Evolutionary conservation across 108 stramenopile genomes (phyloP), one percentile per base, ranked within the genome.

Genomic region (Nitzschia sp.): DNA sequence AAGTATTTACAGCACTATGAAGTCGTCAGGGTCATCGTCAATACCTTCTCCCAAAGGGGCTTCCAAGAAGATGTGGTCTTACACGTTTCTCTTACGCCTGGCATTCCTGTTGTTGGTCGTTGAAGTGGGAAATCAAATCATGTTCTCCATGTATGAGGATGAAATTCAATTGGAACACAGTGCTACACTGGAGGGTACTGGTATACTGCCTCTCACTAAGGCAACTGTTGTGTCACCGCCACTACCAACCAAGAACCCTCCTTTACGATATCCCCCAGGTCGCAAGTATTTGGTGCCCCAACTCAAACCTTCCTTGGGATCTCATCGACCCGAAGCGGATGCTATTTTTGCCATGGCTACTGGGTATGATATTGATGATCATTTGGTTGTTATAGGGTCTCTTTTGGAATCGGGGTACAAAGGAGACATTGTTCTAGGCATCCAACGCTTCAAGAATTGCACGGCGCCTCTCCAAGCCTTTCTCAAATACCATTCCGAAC

Each of bases 261-360:
- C 57, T 12, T 26, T 58, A 3, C 2, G 29, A 3, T 58, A 58
- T 58, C 63, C 63, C 6, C 63, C 63, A 25, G 63, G 63, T 25
- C 63, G 63, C 20, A 29, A 63, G 8, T 63, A 63, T 34, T 34
- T 63, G 25, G 21, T 21, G 15, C 63, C 70, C 54, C 15, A 54
- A 41, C 22, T 63, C 21, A 46, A 63, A 55, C 77, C 78, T 0
- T 43, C 40, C 2, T 55, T 70, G 24, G 78, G 78, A 38, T 14
- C 40, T 11, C 78, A 79, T 57, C 73, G 73, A 10, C 63, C 73
- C 14, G 19, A 51, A 6, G 51, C 41, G n/a, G 74, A 80, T 63
- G 79, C 74, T 20, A 42, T 71, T 25, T 70, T 80, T 60, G 73
- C 79, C 21, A 64, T 75, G 19, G 69, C 70, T 6, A 41, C 51